Conservation (phyloP, 1,284 basidiomycete genomes). For the Quambalaria eucalypti region DNA sequence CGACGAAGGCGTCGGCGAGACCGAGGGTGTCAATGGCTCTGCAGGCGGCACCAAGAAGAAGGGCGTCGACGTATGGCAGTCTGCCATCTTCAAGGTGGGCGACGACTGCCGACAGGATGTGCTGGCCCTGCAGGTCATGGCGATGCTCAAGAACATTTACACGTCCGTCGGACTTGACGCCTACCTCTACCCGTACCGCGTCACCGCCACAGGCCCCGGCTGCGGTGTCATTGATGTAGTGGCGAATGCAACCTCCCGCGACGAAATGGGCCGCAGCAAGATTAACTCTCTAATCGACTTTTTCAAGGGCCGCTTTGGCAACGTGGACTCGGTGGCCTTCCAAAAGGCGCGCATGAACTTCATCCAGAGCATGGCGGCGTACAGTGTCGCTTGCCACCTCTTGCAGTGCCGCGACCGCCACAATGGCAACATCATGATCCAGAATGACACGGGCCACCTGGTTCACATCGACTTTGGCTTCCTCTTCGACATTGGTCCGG, state of each 20-base stretch:
- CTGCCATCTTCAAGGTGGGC: constrained; percentile 99
- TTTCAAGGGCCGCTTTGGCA: constrained; percentile 89
- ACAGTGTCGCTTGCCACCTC: constrained; percentile 96
- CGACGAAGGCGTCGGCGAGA: neutral
- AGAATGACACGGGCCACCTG: constrained; percentile 80
- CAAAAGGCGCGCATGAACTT: constrained; percentile 91
- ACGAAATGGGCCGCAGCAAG: constrained; percentile 98
- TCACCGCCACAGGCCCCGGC: constrained; percentile 94
- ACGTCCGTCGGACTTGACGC: constrained; percentile 73
- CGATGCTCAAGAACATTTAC: constrained; percentile 99
- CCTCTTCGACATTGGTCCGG: constrained; percentile 78
- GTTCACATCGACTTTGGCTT: constrained; percentile 97
- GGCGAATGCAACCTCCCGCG: constrained; percentile 91
- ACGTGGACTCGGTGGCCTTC: constrained; percentile 77
- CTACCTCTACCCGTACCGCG: constrained; percentile 91
- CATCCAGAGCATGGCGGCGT: constrained; percentile 97
- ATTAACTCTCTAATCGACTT: constrained; percentile 92
- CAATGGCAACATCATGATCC: constrained; percentile 99
- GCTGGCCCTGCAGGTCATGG: constrained; percentile 89
- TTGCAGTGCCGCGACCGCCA: constrained; percentile 95
- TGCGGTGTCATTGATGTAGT: constrained; percentile 98
- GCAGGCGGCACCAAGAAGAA: constrained; percentile 9
- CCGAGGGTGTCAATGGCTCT: constrained; percentile 47
- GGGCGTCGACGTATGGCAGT: constrained; percentile 71
- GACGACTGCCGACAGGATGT: constrained; percentile 98